Conservation (phyloP, 129 eudicot species). For the Artemisia argyi region DNA sequence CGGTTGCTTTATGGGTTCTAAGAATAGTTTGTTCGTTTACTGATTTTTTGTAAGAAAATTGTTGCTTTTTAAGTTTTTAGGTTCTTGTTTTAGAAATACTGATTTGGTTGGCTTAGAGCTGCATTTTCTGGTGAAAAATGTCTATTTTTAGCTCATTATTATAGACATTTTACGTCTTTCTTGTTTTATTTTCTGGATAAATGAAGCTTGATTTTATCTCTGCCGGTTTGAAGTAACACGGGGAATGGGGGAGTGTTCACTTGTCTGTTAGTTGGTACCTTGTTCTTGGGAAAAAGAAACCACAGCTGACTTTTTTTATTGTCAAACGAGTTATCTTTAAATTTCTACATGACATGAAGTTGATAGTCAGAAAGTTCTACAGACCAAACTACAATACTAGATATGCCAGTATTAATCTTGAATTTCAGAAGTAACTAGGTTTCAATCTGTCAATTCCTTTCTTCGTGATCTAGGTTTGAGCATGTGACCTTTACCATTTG, state of each 20-base stretch:
- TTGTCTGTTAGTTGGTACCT: background rate
- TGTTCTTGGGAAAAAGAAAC: background rate
- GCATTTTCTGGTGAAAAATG: background rate
- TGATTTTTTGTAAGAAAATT: too few species aligned
- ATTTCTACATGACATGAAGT: background rate
- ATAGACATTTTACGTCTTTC: background rate
- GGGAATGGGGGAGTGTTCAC: too few species aligned
- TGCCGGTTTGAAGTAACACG: background rate
- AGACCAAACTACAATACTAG: background rate
- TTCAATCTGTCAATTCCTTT: too few species aligned
- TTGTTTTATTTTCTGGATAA: background rate
- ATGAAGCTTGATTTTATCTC: background rate
- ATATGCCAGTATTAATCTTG: background rate
- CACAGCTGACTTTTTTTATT: background rate
- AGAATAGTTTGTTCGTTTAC: too few species aligned
- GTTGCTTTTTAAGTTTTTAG: too few species aligned
- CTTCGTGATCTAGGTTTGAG: too few species aligned
- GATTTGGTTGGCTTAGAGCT: background rate
- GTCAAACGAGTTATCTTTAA: slow-evolving; percentile 1
- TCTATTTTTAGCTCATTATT: background rate
- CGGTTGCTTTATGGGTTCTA: too few species aligned
- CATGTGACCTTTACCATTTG: slow-evolving; percentile 6
- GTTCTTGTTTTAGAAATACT: background rate
- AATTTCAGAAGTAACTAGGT: background rate
- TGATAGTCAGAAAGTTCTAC: background rate